Conservation (phyloP, 129 eudicot genomes). For the Helianthus annuus region DNA sequence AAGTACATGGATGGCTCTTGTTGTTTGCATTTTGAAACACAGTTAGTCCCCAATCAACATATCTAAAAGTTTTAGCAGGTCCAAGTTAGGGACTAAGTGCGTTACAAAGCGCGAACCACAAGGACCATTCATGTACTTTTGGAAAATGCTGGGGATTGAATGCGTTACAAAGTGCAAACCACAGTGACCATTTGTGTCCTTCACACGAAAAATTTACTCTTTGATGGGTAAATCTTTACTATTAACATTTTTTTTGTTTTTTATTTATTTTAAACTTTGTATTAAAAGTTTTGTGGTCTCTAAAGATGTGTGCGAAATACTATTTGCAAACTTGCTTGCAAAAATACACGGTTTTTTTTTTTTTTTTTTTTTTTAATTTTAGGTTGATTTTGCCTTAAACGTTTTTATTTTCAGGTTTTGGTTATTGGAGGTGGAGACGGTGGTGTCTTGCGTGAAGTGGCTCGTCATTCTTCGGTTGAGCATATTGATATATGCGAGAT, state of each 20-base stretch:
- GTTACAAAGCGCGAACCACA: no score
- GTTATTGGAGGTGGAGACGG: conserved; percentile 99
- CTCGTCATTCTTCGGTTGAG: conserved; percentile 89
- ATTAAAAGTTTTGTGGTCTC: not conserved
- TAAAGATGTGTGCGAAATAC: not conserved
- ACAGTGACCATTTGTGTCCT: no score
- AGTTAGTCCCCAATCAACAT: no score
- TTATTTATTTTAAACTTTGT: not conserved
- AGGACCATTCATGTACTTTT: no score
- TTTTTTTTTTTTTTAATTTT: not conserved
- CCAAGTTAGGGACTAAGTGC: no score
- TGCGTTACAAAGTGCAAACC: no score
- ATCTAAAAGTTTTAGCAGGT: no score
- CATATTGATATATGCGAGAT: conserved; percentile 95
- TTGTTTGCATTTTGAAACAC: no score
- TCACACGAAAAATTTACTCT: not conserved
- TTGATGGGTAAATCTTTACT: not conserved
- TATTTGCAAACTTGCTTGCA: not conserved
- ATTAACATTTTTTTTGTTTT: not conserved
- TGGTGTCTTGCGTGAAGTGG: conserved; percentile 94
- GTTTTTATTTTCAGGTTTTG: conserved; percentile 56
- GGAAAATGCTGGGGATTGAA: no score
- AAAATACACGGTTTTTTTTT: not conserved
- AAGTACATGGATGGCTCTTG: no score
- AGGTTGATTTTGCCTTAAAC: not conserved